Percentiles rank a stretch among this genome's conserved stretches.
Conservation (phyloP, 73 alveolate species). For the Paramecium primaurelia region DNA sequence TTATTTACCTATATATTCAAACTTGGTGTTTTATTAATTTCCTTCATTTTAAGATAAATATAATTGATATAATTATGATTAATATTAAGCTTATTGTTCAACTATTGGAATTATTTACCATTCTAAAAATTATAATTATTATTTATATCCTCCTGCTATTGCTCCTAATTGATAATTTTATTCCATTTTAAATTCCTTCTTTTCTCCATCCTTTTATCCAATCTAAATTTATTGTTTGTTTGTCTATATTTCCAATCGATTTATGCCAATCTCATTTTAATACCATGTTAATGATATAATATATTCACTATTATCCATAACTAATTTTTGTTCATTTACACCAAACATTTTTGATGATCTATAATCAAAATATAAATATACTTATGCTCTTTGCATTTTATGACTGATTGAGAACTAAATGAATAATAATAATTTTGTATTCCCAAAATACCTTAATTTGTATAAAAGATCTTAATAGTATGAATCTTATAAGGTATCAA, state of each 20-base stretch:
- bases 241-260: conserved; percentile 25
- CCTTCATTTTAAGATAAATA: neutral
- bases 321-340: neutral
- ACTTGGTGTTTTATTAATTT: neutral
- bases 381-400: conserved; percentile 39
- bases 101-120: neutral
- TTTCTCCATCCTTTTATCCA: conserved; percentile 26
- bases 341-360: conserved; percentile 36
- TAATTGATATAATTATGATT: neutral
- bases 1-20: neutral
- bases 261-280: neutral
- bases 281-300: neutral
- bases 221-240: neutral
- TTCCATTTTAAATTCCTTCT: neutral
- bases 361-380: neutral
- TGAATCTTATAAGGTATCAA: neutral
- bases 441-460: neutral
- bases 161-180: conserved; percentile 37
- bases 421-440: neutral
- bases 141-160: conserved; percentile 24
- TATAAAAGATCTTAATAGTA: neutral
- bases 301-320: neutral
- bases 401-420: neutral
- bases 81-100: neutral
- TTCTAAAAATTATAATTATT: neutral